Evolutionary conservation across 257 asterid genomes (phyloP).

Genomic region (Scutellaria galericulata): DNA sequence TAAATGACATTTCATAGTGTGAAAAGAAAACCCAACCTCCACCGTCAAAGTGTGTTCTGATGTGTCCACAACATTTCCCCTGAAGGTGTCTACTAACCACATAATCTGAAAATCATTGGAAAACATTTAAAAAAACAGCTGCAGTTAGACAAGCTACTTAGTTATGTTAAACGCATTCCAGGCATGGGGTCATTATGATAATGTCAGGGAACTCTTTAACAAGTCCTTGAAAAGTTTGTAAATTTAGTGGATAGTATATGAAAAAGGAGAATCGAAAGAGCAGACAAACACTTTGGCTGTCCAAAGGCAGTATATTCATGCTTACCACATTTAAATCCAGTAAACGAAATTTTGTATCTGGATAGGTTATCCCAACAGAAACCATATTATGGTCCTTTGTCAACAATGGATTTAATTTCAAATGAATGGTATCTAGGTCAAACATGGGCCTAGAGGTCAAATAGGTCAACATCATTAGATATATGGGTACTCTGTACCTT

Average conservation of each 20-base stretch:
- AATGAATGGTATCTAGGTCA: neutral
- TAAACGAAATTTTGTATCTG: neutral
- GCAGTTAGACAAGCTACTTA: slow-evolving; percentile 5
- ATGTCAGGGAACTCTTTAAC: slow-evolving; percentile 13
- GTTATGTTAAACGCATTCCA: neutral
- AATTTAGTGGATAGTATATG: neutral
- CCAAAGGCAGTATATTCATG: neutral
- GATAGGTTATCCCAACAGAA: neutral
- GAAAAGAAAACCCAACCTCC: slow-evolving; percentile 56
- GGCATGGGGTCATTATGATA: neutral
- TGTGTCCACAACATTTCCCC: slow-evolving; percentile 79
- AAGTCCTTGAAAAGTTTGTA: neutral
- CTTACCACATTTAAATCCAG: neutral
- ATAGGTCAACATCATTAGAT: neutral
- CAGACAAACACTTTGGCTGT: neutral
- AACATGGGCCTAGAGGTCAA: neutral
- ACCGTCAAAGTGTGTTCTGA: slow-evolving; percentile 76
- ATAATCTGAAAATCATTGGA: slow-evolving; percentile 59
- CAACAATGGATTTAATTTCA: neutral
- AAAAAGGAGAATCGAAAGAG: neutral
- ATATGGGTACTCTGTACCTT: neutral
- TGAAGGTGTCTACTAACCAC: slow-evolving; percentile 81
- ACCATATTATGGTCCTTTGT: neutral
- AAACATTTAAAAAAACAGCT: slow-evolving; percentile 23
- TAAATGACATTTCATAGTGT: slow-evolving; percentile 16